Conservation (phyloP, 306 rosid genomes). For the Alnus glutinosa region DNA sequence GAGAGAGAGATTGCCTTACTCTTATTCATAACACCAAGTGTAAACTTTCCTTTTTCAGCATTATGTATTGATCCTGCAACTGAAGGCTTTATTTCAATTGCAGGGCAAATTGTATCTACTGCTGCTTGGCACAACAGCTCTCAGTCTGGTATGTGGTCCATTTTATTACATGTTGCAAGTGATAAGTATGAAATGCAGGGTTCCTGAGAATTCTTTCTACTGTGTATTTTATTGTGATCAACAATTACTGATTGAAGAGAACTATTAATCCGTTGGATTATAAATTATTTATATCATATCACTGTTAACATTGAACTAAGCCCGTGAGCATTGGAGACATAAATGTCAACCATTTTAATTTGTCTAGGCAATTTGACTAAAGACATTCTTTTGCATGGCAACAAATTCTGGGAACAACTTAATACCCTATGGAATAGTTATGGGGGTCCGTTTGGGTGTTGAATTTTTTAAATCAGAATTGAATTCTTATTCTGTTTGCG, state of each 20-base stretch:
- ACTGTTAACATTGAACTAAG: slow-evolving; percentile 2
- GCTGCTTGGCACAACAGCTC: slow-evolving; percentile 95
- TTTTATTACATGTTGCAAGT: not conserved
- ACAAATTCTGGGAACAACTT: not conserved
- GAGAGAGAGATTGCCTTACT: too few species aligned
- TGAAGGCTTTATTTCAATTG: slow-evolving; percentile 23
- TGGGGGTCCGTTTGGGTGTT: too few species aligned
- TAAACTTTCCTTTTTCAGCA: too few species aligned
- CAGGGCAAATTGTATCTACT: slow-evolving; percentile 91
- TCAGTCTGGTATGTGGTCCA: slow-evolving; percentile 75
- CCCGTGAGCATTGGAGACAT: not conserved
- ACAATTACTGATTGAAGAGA: slow-evolving; percentile 11
- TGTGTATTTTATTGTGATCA: slow-evolving; percentile 4
- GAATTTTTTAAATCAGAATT: too few species aligned
- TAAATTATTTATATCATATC: slow-evolving; percentile 13
- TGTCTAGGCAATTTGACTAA: not conserved
- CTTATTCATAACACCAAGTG: too few species aligned
- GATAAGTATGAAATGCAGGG: not conserved
- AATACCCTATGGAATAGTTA: not conserved
- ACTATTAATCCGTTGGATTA: slow-evolving; percentile 2
- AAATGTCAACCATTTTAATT: not conserved
- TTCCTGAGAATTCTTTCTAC: slow-evolving; percentile 19
- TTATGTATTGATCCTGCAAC: too few species aligned
- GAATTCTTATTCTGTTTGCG: too few species aligned
- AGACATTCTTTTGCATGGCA: not conserved